Percentiles rank a stretch among this genome's conserved stretches.
Conservation (phyloP, 441 rosid species). For the Syzygium syzygioides region DNA sequence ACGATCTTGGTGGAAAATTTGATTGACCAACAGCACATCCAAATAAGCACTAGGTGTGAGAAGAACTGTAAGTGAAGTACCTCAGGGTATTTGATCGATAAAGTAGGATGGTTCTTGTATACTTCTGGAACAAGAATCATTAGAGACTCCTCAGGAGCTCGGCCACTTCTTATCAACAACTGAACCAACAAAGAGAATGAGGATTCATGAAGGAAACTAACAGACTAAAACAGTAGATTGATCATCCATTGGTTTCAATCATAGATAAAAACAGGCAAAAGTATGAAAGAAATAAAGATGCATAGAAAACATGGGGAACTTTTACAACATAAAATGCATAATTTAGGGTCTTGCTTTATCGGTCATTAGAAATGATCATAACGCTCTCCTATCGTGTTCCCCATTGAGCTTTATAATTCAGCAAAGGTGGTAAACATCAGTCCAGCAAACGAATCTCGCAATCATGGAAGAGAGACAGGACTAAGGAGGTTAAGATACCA, state of each 20-base stretch:
- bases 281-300: background rate
- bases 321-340: background rate
- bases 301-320: background rate
- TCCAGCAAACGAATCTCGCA: too few species aligned
- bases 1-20: background rate
- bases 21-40: background rate
- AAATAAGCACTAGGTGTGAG: background rate
- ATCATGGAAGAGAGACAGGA: too few species aligned
- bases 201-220: background rate
- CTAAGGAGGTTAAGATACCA: too few species aligned
- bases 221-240: background rate
- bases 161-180: too few species aligned
- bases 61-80: constrained; percentile 21
- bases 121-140: too few species aligned
- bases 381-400: background rate
- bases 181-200: constrained; percentile 16
- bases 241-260: background rate
- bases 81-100: constrained; percentile 88
- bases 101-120: too few species aligned
- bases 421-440: background rate
- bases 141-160: too few species aligned
- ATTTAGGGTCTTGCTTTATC: background rate
- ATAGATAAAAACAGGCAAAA: background rate
- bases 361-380: background rate
- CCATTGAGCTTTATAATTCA: background rate